Percentiles rank a stretch among this genome's conserved stretches.
phyloP scores from a whole-genome alignment of 306 rosid genomes.

The Rubus parviflorus region DNA sequence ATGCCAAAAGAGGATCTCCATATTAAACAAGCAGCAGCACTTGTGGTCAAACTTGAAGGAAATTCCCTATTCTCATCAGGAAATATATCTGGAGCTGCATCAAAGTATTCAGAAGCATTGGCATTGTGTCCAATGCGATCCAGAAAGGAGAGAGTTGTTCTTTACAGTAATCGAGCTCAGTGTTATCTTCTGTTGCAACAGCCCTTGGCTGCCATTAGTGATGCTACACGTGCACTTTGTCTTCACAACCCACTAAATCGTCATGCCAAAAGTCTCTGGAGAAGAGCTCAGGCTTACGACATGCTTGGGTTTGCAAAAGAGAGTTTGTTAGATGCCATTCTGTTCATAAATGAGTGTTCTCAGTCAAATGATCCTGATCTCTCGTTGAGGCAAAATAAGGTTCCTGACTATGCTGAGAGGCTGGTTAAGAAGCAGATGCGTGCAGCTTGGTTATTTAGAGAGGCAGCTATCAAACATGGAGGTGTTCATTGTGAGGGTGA shows the following conservation, averaged over 20 bases:
- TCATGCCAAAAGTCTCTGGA: conserved; percentile 98
- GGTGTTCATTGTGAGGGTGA: conserved; percentile 84
- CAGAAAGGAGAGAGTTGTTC: conserved; percentile 92
- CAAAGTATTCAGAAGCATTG: conserved; percentile 92
- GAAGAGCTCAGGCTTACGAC: conserved; percentile 98
- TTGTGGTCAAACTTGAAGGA: conserved; percentile 98
- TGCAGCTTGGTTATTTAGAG: conserved; percentile 96
- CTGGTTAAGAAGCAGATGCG: conserved; percentile 98
- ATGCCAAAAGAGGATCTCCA: conserved; percentile 98
- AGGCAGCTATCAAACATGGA: conserved; percentile 94
- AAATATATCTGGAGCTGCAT: conserved; percentile 91
- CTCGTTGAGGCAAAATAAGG: conserved; percentile 83
- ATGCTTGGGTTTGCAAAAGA: conserved; percentile 95
- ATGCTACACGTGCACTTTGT: conserved; percentile 93
- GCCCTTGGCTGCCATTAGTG: conserved; percentile 93
- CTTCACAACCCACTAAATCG: conserved; percentile 95
- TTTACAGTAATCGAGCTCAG: conserved; percentile 94
- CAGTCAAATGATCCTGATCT: conserved; percentile 96
- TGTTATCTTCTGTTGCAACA: conserved; percentile 91
- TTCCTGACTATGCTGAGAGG: conserved; percentile 96
- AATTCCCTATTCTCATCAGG: conserved; percentile 94
- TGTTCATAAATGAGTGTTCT: conserved; percentile 95
- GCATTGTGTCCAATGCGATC: conserved; percentile 96
- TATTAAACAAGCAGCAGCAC: conserved; percentile 97
- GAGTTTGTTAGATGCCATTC: conserved; percentile 91